These are phyloP conservation scores for Phialophora chinensis DNA, from an alignment of 2,329 filamentous ascomycete genomes.

Conservation along the genomic window DNA sequence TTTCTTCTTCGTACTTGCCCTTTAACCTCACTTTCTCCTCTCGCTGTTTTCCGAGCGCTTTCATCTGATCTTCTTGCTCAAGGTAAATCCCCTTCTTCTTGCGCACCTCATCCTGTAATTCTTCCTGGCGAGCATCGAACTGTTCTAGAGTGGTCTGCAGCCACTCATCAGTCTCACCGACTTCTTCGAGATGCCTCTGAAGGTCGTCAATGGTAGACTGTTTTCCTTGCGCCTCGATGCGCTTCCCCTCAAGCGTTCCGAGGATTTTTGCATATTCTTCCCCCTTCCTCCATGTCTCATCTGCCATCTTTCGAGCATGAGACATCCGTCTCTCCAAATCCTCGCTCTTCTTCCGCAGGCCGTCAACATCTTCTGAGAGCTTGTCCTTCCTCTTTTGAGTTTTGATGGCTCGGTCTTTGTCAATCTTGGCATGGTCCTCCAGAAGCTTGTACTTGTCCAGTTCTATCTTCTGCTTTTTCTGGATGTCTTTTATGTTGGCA, in stretches of 20 bases:
- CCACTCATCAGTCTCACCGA: constrained; percentile 77
- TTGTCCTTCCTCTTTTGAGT: constrained; percentile 68
- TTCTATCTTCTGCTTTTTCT: constrained; percentile 81
- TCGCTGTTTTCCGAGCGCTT: constrained; percentile 36
- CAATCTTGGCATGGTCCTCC: constrained; percentile 77
- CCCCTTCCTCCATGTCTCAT: constrained; percentile 73
- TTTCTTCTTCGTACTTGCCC: constrained; percentile 83
- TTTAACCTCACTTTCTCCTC: constrained; percentile 54
- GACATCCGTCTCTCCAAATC: constrained; percentile 59
- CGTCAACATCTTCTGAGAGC: constrained; percentile 67
- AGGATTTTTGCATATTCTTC: constrained; percentile 77
- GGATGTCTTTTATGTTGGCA: constrained; percentile 85
- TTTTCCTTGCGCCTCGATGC: constrained; percentile 73
- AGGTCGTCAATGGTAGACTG: constrained; percentile 74
- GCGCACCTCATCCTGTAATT: constrained; percentile 68
- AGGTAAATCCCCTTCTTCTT: constrained; percentile 68
- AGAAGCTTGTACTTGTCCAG: constrained; percentile 74
- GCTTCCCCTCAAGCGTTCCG: constrained; percentile 75
- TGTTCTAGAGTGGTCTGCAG: constrained; percentile 74
- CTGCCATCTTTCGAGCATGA: constrained; percentile 57
- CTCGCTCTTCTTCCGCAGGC: constrained; percentile 66
- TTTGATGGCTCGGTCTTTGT: constrained; percentile 83
- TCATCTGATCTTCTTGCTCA: constrained; percentile 62
- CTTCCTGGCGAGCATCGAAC: constrained; percentile 75
- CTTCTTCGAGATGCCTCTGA: constrained; percentile 73